Evolutionary conservation across 805 yeast genomes (phyloP), one percentile per base, ranked within the genome.

Genomic region (Zygosaccharomyces bailii): DNA sequence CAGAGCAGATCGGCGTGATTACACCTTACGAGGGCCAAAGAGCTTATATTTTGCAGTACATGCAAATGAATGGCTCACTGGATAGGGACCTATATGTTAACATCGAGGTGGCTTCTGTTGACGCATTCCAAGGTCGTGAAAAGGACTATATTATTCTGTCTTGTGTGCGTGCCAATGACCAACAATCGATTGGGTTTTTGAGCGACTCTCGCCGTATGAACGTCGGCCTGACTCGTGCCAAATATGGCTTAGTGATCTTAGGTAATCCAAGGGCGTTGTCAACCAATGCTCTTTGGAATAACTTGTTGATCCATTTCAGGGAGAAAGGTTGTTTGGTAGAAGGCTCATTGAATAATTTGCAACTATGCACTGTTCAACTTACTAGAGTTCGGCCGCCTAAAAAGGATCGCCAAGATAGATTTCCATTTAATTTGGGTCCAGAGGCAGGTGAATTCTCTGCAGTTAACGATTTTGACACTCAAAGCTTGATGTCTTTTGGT

Each of bases 71-170:
- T 54, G 85, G 90, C 23, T 67, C 86, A 0, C 60, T 83, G 59
- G 84, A 81, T 43, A 78, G 78, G 51, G 82, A 80, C 1, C 65
- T 77, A 25, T 87, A 87, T 60, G 63, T 72, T 39, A 80, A 78
- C 42, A 84, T 90, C 37, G 97, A 90, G 66, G 89, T 90, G 21
- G 88, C 93, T 5, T 85, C 95, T n/a, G 91, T 93, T 45, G 99
- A 93, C 74, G 99, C 98, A 0, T 93, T 90, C 65, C 99, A 89
- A 69, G 97, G 96, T 54, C 97, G 93, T 65, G 99, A 93, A 61
- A 93, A 91, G 64, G 97, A 93, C 53, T 80, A 95, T 42, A 87
- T 93, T 50, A 80, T 93, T 45, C 78, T 93, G 73, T 89, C 98
- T 0, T 91, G 98, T 78, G 99, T 93, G 5, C 78, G 99, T 60